Percentiles rank a stretch among this genome's conserved stretches.
These are phyloP conservation scores for Ormosia emarginata DNA, from an alignment of 306 rosid genomes.

Conservation along the genomic window DNA sequence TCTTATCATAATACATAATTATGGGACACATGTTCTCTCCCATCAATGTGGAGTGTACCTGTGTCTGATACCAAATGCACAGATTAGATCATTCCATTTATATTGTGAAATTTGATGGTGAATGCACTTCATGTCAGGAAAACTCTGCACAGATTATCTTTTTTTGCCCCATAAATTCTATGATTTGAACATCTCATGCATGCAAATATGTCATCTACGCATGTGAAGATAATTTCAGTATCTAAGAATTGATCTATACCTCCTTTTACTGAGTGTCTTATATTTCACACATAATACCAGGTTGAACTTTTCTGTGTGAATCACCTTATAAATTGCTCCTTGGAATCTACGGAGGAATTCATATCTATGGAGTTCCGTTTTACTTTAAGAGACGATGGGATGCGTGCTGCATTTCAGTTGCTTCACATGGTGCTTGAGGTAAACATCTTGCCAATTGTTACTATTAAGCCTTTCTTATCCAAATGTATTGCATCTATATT, in stretches of 20 bases:
- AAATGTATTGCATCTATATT: neutral
- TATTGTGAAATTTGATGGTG: conserved; percentile 11
- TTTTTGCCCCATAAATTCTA: neutral
- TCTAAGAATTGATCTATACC: conserved; percentile 5
- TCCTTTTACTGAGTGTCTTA: conserved; percentile 19
- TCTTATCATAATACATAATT: conserved; percentile 1
- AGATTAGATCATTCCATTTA: neutral
- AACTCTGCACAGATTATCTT: neutral
- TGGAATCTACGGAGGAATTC: conserved; percentile 98
- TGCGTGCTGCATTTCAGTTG: conserved; percentile 98
- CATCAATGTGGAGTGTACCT: neutral
- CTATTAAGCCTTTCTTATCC: neutral
- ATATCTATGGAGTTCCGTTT: conserved; percentile 98
- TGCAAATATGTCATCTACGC: neutral
- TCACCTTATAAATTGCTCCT: conserved; percentile 91
- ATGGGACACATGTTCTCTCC: neutral
- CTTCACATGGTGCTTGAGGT: conserved; percentile 99
- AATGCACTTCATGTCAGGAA: neutral
- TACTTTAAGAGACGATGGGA: conserved; percentile 90
- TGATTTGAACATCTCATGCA: conserved; percentile 6
- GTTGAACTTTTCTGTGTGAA: conserved; percentile 98
- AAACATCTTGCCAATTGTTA: conserved; percentile 18
- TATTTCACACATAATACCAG: conserved; percentile 38
- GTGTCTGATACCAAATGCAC: neutral
- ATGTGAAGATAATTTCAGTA: neutral